A percentile compares a stretch with the other conserved stretches of the same genome.
phyloP scores from a whole-genome alignment of 345 rosid genomes.

The Linum lewisii region DNA sequence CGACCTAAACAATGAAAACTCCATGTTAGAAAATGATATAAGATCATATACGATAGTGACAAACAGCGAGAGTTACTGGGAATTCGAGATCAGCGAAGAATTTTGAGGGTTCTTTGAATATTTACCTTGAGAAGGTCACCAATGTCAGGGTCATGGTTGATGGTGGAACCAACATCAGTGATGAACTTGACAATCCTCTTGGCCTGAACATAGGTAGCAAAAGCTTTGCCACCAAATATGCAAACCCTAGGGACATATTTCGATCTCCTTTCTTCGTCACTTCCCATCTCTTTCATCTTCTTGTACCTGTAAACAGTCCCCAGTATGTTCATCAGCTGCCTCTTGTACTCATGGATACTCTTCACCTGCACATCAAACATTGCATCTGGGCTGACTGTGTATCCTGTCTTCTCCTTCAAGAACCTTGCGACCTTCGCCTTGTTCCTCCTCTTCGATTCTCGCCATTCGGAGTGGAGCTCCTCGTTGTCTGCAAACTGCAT shows the following conservation, averaged over 20 bases:
- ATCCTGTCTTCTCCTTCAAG: slow-evolving; percentile 46
- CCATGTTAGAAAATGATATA: not conserved
- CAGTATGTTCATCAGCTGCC: slow-evolving; percentile 60
- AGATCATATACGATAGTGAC: not conserved
- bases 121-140: slow-evolving; percentile 66
- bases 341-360: slow-evolving; percentile 74
- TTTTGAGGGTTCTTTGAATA: not conserved
- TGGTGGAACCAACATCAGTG: slow-evolving; percentile 56
- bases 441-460: slow-evolving; percentile 46
- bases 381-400: slow-evolving; percentile 40
- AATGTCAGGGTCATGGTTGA: slow-evolving; percentile 64
- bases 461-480: slow-evolving; percentile 49
- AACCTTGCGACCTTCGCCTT: slow-evolving; percentile 50
- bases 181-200: slow-evolving; percentile 73
- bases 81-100: not conserved
- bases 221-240: slow-evolving; percentile 79
- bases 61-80: too few relatives aligned
- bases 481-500: slow-evolving; percentile 42
- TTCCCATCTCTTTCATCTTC: slow-evolving; percentile 64
- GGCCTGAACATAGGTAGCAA: slow-evolving; percentile 72
- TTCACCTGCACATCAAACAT: slow-evolving; percentile 70
- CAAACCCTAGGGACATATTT: slow-evolving; percentile 61
- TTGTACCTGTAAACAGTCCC: slow-evolving; percentile 69
- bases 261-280: slow-evolving; percentile 35
- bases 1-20: slow-evolving; percentile 22